Base-by-base conservation (phyloP, 306 rosid species). In the Vigna unguiculata region DNA sequence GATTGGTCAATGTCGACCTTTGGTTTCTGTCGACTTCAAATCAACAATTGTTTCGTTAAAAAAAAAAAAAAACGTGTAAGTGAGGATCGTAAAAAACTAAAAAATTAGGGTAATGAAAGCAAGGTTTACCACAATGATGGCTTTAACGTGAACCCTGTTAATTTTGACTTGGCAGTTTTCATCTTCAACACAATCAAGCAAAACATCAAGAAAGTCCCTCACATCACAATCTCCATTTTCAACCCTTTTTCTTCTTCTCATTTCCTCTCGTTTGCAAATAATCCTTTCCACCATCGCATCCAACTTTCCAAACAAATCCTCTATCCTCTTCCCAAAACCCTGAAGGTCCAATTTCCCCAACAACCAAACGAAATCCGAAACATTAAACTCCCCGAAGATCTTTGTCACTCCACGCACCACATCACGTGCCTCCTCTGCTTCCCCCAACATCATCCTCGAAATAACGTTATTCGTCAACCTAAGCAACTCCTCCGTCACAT, bases 231-330 rank as follows among this genome's bases (percentile, higher is more conserved):
- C 9, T 17, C 21, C 22, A 3, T 4, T 80, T 36, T 40, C 4
- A 40, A 9, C 3, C 3, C 65, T 2, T 3, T 9, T 9, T 14
- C 65, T 53, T 28, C 41, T 80, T 32, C 90, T 74, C 4, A 45
- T 12, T 19, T 81, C 58, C 78, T 89, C 85, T 0, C 88, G 85
- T 10, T 85, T 83, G 9, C 25, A 13, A 9, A 86, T 89, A 8
- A 86, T 5, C 63, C 54, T 83, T 58, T 86, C 90, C 74, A 85
- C 51, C 28, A 89, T 21, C 4, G 75, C 57, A 61, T 89, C 90
- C 6, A 57, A 86, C 69, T 83, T 85, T 48, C 3, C 4, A 54
- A 48, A 71, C 51, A 70, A 36, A 14, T 71, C 80, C 61, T 86
- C 10, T 53, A 15, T 71, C 49, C 90, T 86, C 76, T 80, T 87